These are phyloP conservation scores for Vanrija sp. DNA, from an alignment of 1,284 basidiomycete species.

Conservation along the genomic window DNA sequence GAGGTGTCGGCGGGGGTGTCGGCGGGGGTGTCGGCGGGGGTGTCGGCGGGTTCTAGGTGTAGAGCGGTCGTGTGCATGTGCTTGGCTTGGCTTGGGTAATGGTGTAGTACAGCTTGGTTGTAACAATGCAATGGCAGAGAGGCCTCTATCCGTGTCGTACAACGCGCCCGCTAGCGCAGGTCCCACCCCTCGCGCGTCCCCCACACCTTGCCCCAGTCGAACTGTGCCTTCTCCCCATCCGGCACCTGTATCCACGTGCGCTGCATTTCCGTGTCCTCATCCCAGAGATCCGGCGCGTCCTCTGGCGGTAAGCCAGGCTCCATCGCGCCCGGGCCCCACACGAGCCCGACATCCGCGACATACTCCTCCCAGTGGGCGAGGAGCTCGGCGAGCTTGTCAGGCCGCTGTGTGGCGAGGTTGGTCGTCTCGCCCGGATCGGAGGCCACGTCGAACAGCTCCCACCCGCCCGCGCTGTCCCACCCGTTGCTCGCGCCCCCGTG, in stretches of 20 bases:
- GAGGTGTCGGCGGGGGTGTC: too few relatives aligned
- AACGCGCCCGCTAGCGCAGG: too few relatives aligned
- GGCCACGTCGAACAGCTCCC: conserved; percentile 33
- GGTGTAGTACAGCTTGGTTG: too few relatives aligned
- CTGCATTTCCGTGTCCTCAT: conserved; percentile 9
- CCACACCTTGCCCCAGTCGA: neutral
- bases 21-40: too few relatives aligned
- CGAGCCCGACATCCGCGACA: conserved; percentile 7
- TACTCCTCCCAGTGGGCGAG: conserved; percentile 19
- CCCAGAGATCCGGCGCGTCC: neutral
- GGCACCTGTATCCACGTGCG: neutral
- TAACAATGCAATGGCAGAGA: too few relatives aligned
- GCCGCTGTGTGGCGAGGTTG: conserved; percentile 17
- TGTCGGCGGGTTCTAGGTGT: too few relatives aligned
- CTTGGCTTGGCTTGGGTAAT: too few relatives aligned
- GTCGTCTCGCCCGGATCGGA: conserved; percentile 32
- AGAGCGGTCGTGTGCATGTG: too few relatives aligned
- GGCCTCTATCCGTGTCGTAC: neutral
- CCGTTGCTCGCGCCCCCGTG: conserved; percentile 4
- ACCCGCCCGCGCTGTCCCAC: conserved; percentile 11
- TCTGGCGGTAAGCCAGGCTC: neutral
- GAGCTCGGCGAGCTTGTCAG: conserved; percentile 22
- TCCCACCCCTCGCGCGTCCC: too few relatives aligned
- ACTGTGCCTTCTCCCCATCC: neutral
- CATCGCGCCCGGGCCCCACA: conserved; percentile 10